Evolutionary conservation across 1,284 basidiomycete genomes (phyloP).

Genomic region (Malassezia slooffiae): DNA sequence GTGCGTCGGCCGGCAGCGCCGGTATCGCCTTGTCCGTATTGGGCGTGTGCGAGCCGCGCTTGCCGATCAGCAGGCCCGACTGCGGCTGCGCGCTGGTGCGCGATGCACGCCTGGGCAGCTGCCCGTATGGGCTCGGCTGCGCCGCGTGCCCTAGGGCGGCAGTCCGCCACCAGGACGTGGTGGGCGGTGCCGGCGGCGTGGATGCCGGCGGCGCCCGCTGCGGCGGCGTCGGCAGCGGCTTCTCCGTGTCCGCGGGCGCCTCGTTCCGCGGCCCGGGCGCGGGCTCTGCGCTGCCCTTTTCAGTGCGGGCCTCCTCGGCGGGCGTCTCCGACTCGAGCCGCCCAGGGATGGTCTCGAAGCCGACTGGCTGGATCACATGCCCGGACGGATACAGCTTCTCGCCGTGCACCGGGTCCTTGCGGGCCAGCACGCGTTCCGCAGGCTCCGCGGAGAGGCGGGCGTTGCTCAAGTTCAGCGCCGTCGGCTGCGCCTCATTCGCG

Average conservation of each 20-base stretch:
- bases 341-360: neutral
- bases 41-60: neutral
- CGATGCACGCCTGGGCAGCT: slow-evolving; percentile 13
- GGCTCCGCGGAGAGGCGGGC: slow-evolving; percentile 3
- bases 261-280: neutral
- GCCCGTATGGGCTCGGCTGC: slow-evolving; percentile 15
- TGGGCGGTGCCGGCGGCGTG: too few species aligned
- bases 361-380: slow-evolving; percentile 3
- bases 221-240: slow-evolving; percentile 9
- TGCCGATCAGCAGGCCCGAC: slow-evolving; percentile 41
- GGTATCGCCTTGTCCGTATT: neutral
- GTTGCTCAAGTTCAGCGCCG: slow-evolving; percentile 5
- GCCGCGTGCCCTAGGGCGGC: too few species aligned
- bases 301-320: neutral
- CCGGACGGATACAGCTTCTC: neutral
- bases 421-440: neutral
- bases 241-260: neutral
- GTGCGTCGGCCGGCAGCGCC: neutral
- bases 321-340: too few species aligned
- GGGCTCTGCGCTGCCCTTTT: too few species aligned
- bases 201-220: neutral
- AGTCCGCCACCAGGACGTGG: too few species aligned
- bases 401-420: neutral
- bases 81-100: slow-evolving; percentile 32
- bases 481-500: too few species aligned